Conservation (phyloP, 371 early-diverging fungal genomes). For the Coemansia sp. region DNA sequence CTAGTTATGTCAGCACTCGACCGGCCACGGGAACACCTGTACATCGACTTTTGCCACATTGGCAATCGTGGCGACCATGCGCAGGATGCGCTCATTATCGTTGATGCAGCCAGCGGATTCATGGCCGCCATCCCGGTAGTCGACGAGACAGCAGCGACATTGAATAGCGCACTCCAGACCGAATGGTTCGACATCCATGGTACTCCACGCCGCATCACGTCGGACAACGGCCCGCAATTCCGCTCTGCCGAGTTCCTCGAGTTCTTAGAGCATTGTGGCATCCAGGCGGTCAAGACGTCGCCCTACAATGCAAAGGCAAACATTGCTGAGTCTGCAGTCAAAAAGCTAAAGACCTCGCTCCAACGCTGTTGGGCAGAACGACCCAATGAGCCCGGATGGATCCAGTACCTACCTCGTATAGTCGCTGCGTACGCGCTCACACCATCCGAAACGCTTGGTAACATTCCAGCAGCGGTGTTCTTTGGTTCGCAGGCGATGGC, state of each 20-base stretch:
- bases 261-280: neutral
- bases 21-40: constrained; percentile 8
- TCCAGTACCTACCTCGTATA: constrained; percentile 13
- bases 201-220: neutral
- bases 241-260: neutral
- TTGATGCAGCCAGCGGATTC: constrained; percentile 11
- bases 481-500: neutral
- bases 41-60: constrained; percentile 13
- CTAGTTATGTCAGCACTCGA: neutral
- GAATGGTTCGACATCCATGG: constrained; percentile 11
- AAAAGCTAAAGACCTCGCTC: constrained; percentile 14
- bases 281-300: neutral
- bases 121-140: constrained; percentile 2
- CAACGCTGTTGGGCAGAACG: constrained; percentile 9
- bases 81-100: constrained; percentile 4
- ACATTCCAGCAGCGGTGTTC: constrained; percentile 2
- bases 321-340: constrained; percentile 21
- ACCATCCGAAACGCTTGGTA: constrained; percentile 1
- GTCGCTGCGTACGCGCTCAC: constrained; percentile 14
- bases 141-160: neutral
- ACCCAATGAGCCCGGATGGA: neutral
- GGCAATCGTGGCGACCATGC: neutral
- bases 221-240: constrained; percentile 17
- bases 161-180: neutral
- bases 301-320: constrained; percentile 21